Conservation (phyloP, 345 rosid genomes). For the Moricandia moricandioides region DNA sequence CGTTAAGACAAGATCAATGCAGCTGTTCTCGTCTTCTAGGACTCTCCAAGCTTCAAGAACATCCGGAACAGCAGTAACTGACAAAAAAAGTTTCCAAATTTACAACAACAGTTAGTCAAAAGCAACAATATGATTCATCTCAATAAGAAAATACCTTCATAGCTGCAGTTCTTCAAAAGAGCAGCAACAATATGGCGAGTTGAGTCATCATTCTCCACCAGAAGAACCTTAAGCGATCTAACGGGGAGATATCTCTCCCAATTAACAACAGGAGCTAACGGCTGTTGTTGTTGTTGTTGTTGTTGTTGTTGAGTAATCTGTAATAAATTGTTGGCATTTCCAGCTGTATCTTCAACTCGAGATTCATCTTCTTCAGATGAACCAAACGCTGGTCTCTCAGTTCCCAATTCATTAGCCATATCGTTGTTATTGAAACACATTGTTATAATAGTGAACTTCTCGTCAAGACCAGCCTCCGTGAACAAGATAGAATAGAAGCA, state of each 20-base stretch:
- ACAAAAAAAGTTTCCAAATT: slow-evolving; percentile 28
- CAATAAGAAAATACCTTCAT: slow-evolving; percentile 54
- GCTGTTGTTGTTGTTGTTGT: slow-evolving; percentile 41
- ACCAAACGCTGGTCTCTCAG: slow-evolving; percentile 42
- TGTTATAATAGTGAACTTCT: slow-evolving; percentile 6
- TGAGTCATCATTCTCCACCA: slow-evolving; percentile 75
- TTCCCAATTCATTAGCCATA: slow-evolving; percentile 38
- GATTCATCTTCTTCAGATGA: slow-evolving; percentile 52
- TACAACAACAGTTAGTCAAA: slow-evolving; percentile 6
- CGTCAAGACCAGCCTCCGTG: slow-evolving; percentile 36
- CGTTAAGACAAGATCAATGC: slow-evolving; percentile 64
- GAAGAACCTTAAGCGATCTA: slow-evolving; percentile 71
- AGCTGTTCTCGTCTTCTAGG: slow-evolving; percentile 58
- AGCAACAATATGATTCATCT: slow-evolving; percentile 2
- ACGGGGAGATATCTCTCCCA: slow-evolving; percentile 84
- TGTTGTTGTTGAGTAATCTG: slow-evolving; percentile 43
- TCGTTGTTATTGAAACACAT: slow-evolving; percentile 53
- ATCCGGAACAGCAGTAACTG: slow-evolving; percentile 59
- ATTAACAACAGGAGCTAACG: slow-evolving; percentile 39
- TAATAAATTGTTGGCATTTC: slow-evolving; percentile 36
- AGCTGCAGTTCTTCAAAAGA: slow-evolving; percentile 74
- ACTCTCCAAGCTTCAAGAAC: slow-evolving; percentile 71
- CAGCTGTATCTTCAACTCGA: slow-evolving; percentile 37
- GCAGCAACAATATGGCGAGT: slow-evolving; percentile 77
- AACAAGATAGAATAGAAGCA: slow-evolving; percentile 44